Base-by-base conservation (phyloP, 179 eudicot species). In the Camellia oleifera region DNA sequence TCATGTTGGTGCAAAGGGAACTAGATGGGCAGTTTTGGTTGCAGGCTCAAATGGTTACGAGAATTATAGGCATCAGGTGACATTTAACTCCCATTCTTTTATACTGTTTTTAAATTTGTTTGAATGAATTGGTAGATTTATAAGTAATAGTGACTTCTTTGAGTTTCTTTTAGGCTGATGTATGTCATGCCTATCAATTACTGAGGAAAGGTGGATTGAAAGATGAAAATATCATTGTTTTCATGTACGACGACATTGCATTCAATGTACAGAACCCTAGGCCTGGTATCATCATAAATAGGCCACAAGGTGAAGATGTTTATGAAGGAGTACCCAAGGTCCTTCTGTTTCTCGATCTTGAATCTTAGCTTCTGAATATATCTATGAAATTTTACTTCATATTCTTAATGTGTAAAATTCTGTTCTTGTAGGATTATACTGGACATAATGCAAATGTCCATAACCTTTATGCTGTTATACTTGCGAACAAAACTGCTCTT, bases 311-410 rank as follows among this genome's bases (percentile, higher is more conserved):
- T 62, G 81, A 71, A 40, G 80, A 90, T 81, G 92, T 90, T 56
- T 90, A 90, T 32, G 68, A 85, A 14, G 91, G 92, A 77, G 92
- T 90, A 48, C 91, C 92, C 60, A 88, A 90, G 91, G 91, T 88
- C 76, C 44, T 58, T 48, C 73, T 79, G 23, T 69, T 14, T 72
- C 40, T 74, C 20, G 77, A 71, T 26, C 60, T 13, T 46, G 8
- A 70, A 69, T 70, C 32, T 60, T 48, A 17, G 20, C 42, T 72
- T 72, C 44, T 13, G 26, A 40, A 8, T 69, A 14, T 1, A n/a
- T 4, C 13, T 18, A 18, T 56, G 3, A 67, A 23, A 12, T 2
- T 56, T 5, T 2, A 40, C 52, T 56, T 46, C 32, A 54, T 17
- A 11, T 40, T 52, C 50, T 40, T 54, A 52, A 54, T 53, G 69